These are phyloP conservation scores for Carex scoparia DNA, from an alignment of 176 grass and related monocot genomes.

Conservation along the genomic window DNA sequence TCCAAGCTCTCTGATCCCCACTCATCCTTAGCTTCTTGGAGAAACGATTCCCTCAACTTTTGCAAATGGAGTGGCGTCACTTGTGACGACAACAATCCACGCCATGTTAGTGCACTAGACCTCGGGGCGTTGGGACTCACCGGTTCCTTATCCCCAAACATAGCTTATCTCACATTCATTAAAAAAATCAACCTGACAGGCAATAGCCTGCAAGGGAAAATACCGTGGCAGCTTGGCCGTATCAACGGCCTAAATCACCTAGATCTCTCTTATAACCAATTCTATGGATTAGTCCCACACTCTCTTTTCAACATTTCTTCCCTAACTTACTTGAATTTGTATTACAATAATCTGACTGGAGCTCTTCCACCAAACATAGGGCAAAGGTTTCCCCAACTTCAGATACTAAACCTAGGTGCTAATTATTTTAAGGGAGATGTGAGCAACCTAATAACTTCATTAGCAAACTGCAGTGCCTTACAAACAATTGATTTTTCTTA, in stretches of 20 bases:
- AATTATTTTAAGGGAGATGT: slow-evolving; percentile 27
- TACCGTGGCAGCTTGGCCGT: slow-evolving; percentile 13
- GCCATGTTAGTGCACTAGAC: not conserved
- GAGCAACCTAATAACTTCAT: slow-evolving; percentile 13
- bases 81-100: not conserved
- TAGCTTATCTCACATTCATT: slow-evolving; percentile 18
- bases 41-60: not conserved
- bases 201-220: slow-evolving; percentile 26
- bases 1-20: slow-evolving; percentile 3
- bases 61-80: slow-evolving; percentile 25
- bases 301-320: slow-evolving; percentile 33
- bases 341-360: not conserved
- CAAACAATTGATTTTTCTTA: not conserved
- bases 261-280: not conserved
- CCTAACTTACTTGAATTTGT: slow-evolving; percentile 7
- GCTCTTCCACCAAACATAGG: slow-evolving; percentile 13
- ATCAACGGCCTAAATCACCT: not conserved
- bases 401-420: not conserved
- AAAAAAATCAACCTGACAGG: not conserved
- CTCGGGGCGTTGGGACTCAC: slow-evolving; percentile 5
- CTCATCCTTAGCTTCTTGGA: slow-evolving; percentile 8
- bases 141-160: slow-evolving; percentile 7
- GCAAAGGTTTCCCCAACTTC: slow-evolving; percentile 3
- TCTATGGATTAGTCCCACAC: not conserved
- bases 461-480: slow-evolving; percentile 22